phyloP scores from a whole-genome alignment of 2,329 filamentous ascomycete genomes.

The Exserohilum rostratum region DNA sequence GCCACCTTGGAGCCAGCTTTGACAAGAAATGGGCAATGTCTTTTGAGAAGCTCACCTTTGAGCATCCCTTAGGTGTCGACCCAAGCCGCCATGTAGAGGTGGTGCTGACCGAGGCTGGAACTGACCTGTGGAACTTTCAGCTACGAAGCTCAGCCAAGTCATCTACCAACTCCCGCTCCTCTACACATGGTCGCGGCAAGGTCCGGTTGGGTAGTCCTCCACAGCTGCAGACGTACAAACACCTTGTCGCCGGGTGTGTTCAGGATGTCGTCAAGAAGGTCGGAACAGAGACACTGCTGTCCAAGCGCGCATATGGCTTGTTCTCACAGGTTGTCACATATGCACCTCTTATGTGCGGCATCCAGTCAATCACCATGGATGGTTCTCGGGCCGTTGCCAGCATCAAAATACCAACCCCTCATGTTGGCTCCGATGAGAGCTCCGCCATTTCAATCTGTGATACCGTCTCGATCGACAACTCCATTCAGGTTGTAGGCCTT shows the following conservation, averaged over 20 bases:
- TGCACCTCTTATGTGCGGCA: constrained; percentile 1
- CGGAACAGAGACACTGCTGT: background rate
- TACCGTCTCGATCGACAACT: constrained; percentile 2
- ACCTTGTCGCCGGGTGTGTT: background rate
- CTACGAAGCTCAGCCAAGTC: background rate
- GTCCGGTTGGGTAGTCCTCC: background rate
- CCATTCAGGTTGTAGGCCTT: constrained; percentile 1
- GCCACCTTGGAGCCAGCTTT: background rate
- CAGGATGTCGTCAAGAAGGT: background rate
- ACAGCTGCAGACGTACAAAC: constrained; percentile 1
- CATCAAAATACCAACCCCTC: constrained; percentile 1
- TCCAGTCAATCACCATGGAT: constrained; percentile 6
- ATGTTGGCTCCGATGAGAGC: background rate
- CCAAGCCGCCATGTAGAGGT: background rate
- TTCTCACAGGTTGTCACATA: constrained; percentile 5
- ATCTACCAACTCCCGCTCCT: background rate
- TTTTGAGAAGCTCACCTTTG: constrained; percentile 2
- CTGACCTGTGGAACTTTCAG: constrained; percentile 1
- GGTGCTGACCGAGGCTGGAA: constrained; percentile 1
- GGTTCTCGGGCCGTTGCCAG: constrained; percentile 1
- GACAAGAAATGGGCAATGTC: background rate
- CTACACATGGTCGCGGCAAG: background rate
- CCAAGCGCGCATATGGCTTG: constrained; percentile 1
- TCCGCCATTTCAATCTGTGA: constrained; percentile 1
- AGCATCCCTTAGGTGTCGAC: constrained; percentile 1